Evolutionary conservation across 2,329 filamentous ascomycete genomes (phyloP).

Genomic region (Fusarium compactum): DNA sequence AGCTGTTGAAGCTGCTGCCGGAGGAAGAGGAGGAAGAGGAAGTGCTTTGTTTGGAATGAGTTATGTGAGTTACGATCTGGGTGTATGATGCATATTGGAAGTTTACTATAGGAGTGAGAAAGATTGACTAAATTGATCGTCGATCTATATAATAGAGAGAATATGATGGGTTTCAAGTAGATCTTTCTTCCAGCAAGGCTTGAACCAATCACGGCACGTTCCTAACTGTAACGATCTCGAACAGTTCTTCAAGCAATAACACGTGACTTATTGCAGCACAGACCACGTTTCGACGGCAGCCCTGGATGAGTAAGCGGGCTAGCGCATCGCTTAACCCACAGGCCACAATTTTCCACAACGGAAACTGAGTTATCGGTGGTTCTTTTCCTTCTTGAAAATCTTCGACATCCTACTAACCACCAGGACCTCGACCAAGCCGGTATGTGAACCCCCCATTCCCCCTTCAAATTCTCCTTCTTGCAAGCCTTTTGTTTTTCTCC

Average conservation of each 20-base stretch:
- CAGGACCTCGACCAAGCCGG: constrained; percentile 55
- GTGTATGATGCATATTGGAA: background rate
- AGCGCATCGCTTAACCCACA: constrained; percentile 51
- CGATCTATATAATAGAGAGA: background rate
- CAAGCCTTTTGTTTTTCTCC: constrained; percentile 6
- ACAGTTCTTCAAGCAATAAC: background rate
- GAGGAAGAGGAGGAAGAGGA: constrained; percentile 24
- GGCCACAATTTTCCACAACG: constrained; percentile 28
- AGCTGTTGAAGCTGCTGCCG: constrained; percentile 41
- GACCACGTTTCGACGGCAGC: background rate
- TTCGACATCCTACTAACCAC: constrained; percentile 54
- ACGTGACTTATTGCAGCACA: background rate
- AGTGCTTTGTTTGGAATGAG: background rate
- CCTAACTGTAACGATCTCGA: background rate
- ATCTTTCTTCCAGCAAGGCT: background rate
- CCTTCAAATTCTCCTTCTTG: background rate
- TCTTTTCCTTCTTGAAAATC: constrained; percentile 29
- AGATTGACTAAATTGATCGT: background rate
- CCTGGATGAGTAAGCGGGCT: constrained; percentile 46
- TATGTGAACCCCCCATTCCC: constrained; percentile 46
- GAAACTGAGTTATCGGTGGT: constrained; percentile 22
- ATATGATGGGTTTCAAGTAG: background rate
- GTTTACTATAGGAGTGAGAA: background rate
- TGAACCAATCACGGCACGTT: background rate
- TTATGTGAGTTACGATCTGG: background rate